phyloP scores from a whole-genome alignment of 148 eudicot genomes.

The Fagopyrum esculentum region DNA sequence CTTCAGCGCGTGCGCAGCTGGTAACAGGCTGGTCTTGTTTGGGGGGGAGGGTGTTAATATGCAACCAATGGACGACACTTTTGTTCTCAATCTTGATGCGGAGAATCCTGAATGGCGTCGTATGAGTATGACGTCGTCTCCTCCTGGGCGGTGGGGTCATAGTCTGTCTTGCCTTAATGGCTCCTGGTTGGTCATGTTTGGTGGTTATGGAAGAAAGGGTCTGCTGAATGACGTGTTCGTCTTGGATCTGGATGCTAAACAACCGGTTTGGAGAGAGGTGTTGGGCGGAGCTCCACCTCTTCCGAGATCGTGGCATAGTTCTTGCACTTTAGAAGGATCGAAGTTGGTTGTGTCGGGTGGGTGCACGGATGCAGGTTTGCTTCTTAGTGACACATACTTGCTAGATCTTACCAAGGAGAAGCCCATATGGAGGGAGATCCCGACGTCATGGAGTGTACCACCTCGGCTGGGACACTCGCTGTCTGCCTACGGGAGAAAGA shows the following conservation, averaged over 20 bases:
- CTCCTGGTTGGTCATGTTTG: slow-evolving; percentile 66
- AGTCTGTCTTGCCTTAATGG: slow-evolving; percentile 67
- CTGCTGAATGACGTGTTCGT: slow-evolving; percentile 75
- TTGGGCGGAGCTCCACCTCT: slow-evolving; percentile 62
- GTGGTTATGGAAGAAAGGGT: slow-evolving; percentile 72
- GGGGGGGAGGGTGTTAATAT: slow-evolving; percentile 89
- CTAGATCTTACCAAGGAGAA: slow-evolving; percentile 55
- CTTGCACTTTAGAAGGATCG: slow-evolving; percentile 83
- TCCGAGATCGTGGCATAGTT: slow-evolving; percentile 89
- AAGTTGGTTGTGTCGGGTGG: slow-evolving; percentile 82
- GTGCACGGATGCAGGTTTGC: slow-evolving; percentile 75
- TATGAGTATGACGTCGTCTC: slow-evolving; percentile 55
- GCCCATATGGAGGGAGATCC: slow-evolving; percentile 69
- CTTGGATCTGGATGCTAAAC: slow-evolving; percentile 71
- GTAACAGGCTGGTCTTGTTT: slow-evolving; percentile 66
- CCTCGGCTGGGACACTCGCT: slow-evolving; percentile 72
- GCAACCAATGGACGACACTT: slow-evolving; percentile 89
- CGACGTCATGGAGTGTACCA: slow-evolving; percentile 57
- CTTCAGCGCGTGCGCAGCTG: slow-evolving; percentile 77
- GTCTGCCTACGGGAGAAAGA: slow-evolving; percentile 58
- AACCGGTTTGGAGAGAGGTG: slow-evolving; percentile 71
- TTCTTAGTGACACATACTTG: slow-evolving; percentile 59
- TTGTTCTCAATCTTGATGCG: slow-evolving; percentile 69
- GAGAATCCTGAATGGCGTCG: slow-evolving; percentile 68
- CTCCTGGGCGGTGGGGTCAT: slow-evolving; percentile 91